phyloP scores from a whole-genome alignment of 1,139 yeast genomes.

The Schizosaccharomyces versatilis region DNA sequence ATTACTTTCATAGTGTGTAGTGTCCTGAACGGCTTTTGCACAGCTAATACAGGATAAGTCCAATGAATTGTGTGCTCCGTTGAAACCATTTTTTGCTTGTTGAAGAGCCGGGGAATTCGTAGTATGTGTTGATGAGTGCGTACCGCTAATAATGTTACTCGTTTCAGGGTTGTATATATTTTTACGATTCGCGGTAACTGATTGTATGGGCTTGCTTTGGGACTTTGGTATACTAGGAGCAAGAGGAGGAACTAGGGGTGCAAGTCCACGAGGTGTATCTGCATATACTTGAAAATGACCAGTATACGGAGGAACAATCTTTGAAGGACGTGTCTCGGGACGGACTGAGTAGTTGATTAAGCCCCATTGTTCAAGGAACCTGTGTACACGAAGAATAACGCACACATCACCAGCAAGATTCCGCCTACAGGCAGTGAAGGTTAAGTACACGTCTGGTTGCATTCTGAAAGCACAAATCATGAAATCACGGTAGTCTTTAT shows the following conservation, averaged over 20 bases:
- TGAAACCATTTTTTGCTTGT: neutral
- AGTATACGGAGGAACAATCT: conserved; percentile 49
- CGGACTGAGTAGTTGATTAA: conserved; percentile 80
- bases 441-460: conserved; percentile 78
- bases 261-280: conserved; percentile 63
- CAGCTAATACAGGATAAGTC: conserved; percentile 46
- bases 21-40: conserved; percentile 60
- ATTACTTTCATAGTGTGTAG: conserved; percentile 68
- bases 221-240: neutral
- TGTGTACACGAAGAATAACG: conserved; percentile 69
- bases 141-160: neutral
- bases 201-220: neutral
- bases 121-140: neutral
- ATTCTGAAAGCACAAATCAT: conserved; percentile 81
- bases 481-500: conserved; percentile 72
- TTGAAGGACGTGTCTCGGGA: conserved; percentile 46
- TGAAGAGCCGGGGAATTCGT: neutral
- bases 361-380: conserved; percentile 89
- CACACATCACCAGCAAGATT: conserved; percentile 94
- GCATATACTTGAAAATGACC: conserved; percentile 29
- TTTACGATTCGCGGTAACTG: neutral
- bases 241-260: neutral
- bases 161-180: neutral
- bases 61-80: neutral
- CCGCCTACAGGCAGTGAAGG: conserved; percentile 84